Conservation (phyloP, 768 basidiomycete genomes). For the Boletellus ananas region DNA sequence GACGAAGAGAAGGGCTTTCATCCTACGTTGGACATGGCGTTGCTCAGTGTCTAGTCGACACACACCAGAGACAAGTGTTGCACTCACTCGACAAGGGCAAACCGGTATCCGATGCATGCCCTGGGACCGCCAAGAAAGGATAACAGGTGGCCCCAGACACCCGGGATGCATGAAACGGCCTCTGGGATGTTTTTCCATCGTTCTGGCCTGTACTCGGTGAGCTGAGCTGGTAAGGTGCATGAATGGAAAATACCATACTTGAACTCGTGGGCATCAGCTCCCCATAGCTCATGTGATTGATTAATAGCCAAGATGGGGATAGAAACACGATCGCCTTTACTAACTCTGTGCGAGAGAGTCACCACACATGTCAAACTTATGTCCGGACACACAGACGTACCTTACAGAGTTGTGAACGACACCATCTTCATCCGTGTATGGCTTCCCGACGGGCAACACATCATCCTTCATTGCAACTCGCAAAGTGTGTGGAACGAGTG, state of each 20-base stretch:
- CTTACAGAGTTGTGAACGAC: neutral
- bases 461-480: slow-evolving; percentile 52
- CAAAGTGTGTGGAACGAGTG: slow-evolving; percentile 44
- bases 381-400: neutral
- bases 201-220: too few species aligned
- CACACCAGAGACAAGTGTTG: too few species aligned
- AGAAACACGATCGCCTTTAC: neutral
- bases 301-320: neutral
- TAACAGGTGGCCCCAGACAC: too few species aligned
- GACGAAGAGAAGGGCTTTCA: too few species aligned
- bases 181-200: too few species aligned
- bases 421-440: neutral
- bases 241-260: neutral
- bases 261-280: neutral
- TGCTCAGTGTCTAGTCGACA: too few species aligned
- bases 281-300: neutral
- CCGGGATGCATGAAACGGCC: too few species aligned
- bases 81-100: neutral
- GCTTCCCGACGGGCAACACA: slow-evolving; percentile 36
- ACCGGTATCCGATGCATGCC: too few species aligned
- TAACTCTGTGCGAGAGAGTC: neutral
- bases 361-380: too few species aligned
- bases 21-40: too few species aligned
- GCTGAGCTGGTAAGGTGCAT: too few species aligned
- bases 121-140: too few species aligned